phyloP scores from a whole-genome alignment of 768 basidiomycete genomes.

The Fomitopsis serialis region DNA sequence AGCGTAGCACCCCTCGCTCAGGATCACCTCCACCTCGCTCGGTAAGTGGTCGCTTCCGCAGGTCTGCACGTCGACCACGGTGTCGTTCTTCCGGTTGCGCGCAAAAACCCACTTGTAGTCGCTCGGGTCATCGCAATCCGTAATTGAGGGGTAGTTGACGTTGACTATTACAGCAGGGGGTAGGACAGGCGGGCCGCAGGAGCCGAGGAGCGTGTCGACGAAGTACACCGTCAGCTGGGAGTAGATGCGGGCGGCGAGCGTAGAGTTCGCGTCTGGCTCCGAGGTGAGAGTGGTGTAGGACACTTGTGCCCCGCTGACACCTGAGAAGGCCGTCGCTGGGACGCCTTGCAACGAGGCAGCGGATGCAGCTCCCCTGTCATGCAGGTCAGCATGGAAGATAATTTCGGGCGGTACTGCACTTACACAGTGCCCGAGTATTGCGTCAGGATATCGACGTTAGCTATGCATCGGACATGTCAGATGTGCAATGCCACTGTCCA shows the following conservation, averaged over 20 bases:
- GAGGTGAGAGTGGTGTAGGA: constrained; percentile 45
- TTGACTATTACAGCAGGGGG: constrained; percentile 28
- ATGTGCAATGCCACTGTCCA: background rate
- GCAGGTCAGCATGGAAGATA: background rate
- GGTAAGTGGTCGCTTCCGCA: constrained; percentile 30
- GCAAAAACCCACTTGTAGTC: constrained; percentile 29
- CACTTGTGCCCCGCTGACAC: constrained; percentile 34
- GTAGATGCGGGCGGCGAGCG: constrained; percentile 36
- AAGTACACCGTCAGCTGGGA: constrained; percentile 38
- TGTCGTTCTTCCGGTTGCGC: constrained; percentile 19
- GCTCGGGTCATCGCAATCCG: constrained; percentile 18
- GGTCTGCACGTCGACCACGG: constrained; percentile 23
- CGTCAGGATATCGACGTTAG: constrained; percentile 18
- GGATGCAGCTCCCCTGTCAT: constrained; percentile 40
- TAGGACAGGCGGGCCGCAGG: constrained; percentile 22
- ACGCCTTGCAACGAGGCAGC: constrained; percentile 44
- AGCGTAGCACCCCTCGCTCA: constrained; percentile 33
- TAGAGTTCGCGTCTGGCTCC: constrained; percentile 28
- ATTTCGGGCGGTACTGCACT: background rate
- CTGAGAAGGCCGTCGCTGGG: constrained; percentile 46
- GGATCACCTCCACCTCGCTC: constrained; percentile 28
- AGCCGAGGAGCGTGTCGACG: constrained; percentile 12
- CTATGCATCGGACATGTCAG: constrained; percentile 1
- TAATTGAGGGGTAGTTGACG: constrained; percentile 30
- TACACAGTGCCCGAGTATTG: constrained; percentile 24